These are phyloP conservation scores for Cornus kousa DNA, from an alignment of 148 eudicot species.

Conservation along the genomic window DNA sequence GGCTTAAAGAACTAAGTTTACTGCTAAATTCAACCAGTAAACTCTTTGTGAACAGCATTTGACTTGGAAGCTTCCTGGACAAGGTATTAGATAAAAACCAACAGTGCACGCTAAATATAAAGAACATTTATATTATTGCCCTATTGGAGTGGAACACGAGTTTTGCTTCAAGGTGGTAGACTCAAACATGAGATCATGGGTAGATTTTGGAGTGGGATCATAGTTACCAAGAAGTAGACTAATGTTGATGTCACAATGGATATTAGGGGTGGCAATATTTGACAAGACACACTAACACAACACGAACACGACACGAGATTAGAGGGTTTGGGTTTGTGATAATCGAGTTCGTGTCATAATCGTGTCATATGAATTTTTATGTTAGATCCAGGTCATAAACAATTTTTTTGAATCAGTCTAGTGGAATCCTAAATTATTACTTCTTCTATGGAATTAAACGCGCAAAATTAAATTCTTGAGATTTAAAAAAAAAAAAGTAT, in stretches of 20 bases:
- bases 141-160: neutral
- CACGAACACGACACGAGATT: too few relatives aligned
- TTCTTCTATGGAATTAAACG: too few relatives aligned
- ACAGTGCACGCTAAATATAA: neutral
- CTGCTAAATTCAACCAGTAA: neutral
- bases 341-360: too few relatives aligned
- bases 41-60: neutral
- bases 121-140: neutral
- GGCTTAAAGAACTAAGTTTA: neutral
- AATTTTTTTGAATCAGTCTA: neutral
- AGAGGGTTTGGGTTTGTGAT: too few relatives aligned
- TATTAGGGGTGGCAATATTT: too few relatives aligned
- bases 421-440: neutral
- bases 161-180: neutral
- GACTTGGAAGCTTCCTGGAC: neutral
- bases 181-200: neutral
- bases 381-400: neutral
- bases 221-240: neutral
- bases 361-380: too few relatives aligned
- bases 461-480: too few relatives aligned
- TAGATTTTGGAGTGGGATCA: neutral
- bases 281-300: too few relatives aligned
- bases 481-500: too few relatives aligned
- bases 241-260: neutral
- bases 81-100: neutral